Evolutionary conservation across 192 early-diverging fungal species (phyloP).

Genomic region (Linnemannia elongata): DNA sequence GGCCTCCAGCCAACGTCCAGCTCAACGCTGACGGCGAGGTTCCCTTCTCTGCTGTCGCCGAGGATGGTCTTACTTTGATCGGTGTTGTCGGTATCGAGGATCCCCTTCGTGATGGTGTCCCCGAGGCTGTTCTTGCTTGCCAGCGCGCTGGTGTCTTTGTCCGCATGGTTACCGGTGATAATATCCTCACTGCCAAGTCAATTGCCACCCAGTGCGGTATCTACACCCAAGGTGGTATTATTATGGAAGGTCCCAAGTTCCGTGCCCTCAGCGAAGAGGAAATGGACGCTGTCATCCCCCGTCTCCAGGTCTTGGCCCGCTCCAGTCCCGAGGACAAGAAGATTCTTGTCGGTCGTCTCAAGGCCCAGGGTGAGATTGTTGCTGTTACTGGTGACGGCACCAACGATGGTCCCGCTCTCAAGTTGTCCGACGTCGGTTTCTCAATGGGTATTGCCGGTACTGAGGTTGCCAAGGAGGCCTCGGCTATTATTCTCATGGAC

Average conservation of each 20-base stretch:
- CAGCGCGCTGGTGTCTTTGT: conserved; percentile 93
- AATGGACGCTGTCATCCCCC: conserved; percentile 92
- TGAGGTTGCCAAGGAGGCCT: conserved; percentile 98
- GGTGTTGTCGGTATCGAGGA: conserved; percentile 97
- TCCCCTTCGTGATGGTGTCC: conserved; percentile 94
- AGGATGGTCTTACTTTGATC: conserved; percentile 75
- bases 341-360: conserved; percentile 91
- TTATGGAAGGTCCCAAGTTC: conserved; percentile 96
- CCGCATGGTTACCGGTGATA: conserved; percentile 99
- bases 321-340: conserved; percentile 96
- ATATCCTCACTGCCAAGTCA: conserved; percentile 88
- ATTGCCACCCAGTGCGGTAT: conserved; percentile 97
- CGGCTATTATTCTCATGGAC: conserved; percentile 94
- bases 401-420: conserved; percentile 96
- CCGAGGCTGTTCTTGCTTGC: conserved; percentile 88
- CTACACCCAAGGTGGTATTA: conserved; percentile 86
- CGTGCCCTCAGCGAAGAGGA: conserved; percentile 80
- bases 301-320: conserved; percentile 94
- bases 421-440: conserved; percentile 96
- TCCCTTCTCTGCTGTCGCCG: conserved; percentile 64
- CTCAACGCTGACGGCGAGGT: conserved; percentile 68
- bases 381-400: conserved; percentile 99
- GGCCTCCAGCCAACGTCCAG: conserved; percentile 57
- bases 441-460: conserved; percentile 99
- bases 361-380: conserved; percentile 92